These are phyloP conservation scores for Cajanus cajan DNA, from an alignment of 306 rosid genomes.

Conservation along the genomic window DNA sequence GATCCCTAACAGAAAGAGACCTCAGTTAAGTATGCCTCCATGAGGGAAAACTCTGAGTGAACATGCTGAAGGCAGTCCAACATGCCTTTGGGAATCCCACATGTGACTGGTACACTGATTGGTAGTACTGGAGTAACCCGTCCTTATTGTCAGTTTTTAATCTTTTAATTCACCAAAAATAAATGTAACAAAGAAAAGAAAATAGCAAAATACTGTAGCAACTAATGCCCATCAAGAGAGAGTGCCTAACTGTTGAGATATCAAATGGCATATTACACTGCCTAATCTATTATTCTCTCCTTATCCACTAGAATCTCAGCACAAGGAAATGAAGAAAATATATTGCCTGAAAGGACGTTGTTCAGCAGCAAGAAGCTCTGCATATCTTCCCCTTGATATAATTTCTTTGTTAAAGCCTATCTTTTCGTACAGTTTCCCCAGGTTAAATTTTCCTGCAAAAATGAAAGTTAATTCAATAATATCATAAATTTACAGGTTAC, in stretches of 20 bases:
- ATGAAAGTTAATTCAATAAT: not conserved
- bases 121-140: not conserved
- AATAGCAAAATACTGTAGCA: not conserved
- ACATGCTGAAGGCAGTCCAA: not conserved
- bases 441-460: slow-evolving; percentile 71
- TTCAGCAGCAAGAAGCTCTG: slow-evolving; percentile 81
- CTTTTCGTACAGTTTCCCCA: slow-evolving; percentile 88
- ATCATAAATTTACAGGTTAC: slow-evolving; percentile 10
- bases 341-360: slow-evolving; percentile 84
- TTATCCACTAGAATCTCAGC: slow-evolving; percentile 9
- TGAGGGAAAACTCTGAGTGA: not conserved
- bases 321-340: slow-evolving; percentile 2
- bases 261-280: slow-evolving; percentile 13
- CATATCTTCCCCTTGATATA: slow-evolving; percentile 89
- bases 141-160: too few species aligned
- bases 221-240: not conserved
- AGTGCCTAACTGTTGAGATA: slow-evolving; percentile 8
- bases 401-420: slow-evolving; percentile 91
- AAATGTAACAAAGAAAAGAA: not conserved
- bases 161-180: not conserved
- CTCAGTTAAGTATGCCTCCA: not conserved
- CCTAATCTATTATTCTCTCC: not conserved
- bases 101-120: not conserved
- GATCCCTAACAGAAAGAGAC: not conserved
- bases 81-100: not conserved